These are phyloP conservation scores for Hypholoma sublateritium DNA, from an alignment of 768 basidiomycete genomes.

Conservation along the genomic window DNA sequence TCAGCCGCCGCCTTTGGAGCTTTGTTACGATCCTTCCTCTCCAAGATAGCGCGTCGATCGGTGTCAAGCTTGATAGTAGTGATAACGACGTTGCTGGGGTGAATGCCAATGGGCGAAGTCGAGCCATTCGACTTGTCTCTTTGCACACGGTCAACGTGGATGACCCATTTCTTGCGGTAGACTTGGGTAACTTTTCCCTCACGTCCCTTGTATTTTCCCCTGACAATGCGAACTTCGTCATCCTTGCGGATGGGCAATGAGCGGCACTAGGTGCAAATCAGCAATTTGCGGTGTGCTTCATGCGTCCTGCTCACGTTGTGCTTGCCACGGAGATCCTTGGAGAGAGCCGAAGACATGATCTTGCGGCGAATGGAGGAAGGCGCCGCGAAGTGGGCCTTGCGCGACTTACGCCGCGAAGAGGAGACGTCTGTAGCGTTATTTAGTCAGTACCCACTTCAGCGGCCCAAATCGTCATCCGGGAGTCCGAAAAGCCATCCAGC, in stretches of 20 bases:
- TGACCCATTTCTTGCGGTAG: conserved; percentile 98
- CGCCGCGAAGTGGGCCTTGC: conserved; percentile 97
- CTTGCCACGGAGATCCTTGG: conserved; percentile 92
- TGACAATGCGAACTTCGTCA: conserved; percentile 95
- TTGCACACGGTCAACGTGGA: conserved; percentile 97
- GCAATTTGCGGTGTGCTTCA: neutral
- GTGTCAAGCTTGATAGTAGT: conserved; percentile 91
- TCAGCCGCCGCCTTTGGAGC: conserved; percentile 50
- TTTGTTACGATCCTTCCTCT: conserved; percentile 84
- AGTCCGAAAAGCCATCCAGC: conserved; percentile 52
- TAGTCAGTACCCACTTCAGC: conserved; percentile 29
- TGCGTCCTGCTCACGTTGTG: conserved; percentile 67
- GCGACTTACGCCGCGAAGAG: conserved; percentile 94
- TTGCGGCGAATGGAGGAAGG: conserved; percentile 94
- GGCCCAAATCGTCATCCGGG: conserved; percentile 42
- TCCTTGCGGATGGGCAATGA: conserved; percentile 96
- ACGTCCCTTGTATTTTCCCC: conserved; percentile 98
- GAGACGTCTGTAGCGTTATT: conserved; percentile 63
- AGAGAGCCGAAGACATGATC: conserved; percentile 96
- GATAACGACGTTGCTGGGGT: conserved; percentile 97
- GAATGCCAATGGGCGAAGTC: conserved; percentile 89
- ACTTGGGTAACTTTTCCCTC: conserved; percentile 98
- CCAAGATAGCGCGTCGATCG: conserved; percentile 87
- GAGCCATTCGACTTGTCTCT: conserved; percentile 98
- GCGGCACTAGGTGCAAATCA: conserved; percentile 56